Evolutionary conservation across 2,329 filamentous ascomycete genomes (phyloP), one percentile per base, ranked within the genome.

Genomic region (Alternaria ethzedia): DNA sequence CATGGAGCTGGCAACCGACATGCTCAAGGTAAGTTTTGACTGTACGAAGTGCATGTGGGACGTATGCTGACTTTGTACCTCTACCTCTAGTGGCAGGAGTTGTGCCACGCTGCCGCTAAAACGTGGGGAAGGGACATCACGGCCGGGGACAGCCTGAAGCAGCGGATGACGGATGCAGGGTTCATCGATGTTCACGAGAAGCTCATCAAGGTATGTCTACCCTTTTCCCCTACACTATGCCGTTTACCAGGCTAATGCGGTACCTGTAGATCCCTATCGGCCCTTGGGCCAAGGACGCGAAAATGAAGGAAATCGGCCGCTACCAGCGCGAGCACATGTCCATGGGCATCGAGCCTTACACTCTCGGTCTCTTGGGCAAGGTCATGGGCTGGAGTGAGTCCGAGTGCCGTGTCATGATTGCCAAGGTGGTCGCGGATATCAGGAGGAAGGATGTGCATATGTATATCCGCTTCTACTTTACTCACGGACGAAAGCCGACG

Each of bases 221-320:
- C 7, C 36, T 20, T 4, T 21, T 10, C 21, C 5, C 6, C 9
- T 36, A 6, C 13, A 36, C 6, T 15, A 15, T 9, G 21, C 47
- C 21, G 28, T 28, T 8, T n/a, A 12, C 36, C 12, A 17, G 50
- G 13, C 63, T 66, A 45, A 71, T 51, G 41, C 30, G 25, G 36
- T 28, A 26, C 10, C 43, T 15, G 11, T 9, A 78, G 76, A 66
- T 79, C 23, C 77, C 77, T 13, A 67, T 78, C 23, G 77, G 76
- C 13, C 72, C 76, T 2, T 86, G 84, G 84, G 79, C 83, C 6
- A 82, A 82, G 54, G 83, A 86, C 54, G 78, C 79, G 1, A 82
- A 81, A 57, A 81, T 84, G 79, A 86, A 85, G 69, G 81, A 84
- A 65, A 80, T 86, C 21, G 84, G 84, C 15, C 75, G 80, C 26